Percentiles rank a stretch among this genome's conserved stretches.
These are phyloP conservation scores for Mycosphaerella sp. DNA, from an alignment of 2,329 filamentous ascomycete species.

Conservation along the genomic window DNA sequence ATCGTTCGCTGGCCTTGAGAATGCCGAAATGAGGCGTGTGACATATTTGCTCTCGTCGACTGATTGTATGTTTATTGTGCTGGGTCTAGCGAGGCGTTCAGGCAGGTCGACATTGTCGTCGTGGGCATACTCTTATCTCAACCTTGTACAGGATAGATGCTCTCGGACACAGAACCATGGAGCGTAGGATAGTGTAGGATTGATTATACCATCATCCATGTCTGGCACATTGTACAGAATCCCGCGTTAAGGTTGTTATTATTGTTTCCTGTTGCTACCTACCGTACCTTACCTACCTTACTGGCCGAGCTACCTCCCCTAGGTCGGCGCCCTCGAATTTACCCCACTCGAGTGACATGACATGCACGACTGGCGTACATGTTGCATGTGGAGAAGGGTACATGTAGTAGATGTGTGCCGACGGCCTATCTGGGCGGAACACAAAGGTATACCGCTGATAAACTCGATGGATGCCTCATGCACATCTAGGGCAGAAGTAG, in stretches of 20 bases:
- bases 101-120: background rate
- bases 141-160: background rate
- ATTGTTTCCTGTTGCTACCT: no score
- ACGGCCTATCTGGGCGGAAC: slow-evolving; percentile 5
- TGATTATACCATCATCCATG: no score
- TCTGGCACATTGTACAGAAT: no score
- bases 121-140: background rate
- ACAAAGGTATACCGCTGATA: background rate
- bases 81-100: slow-evolving; percentile 10
- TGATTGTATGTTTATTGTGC: slow-evolving; percentile 1
- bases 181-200: no score
- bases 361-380: no score
- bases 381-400: no score
- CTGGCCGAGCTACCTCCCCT: no score
- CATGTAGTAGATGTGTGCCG: background rate
- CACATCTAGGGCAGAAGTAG: background rate
- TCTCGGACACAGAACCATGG: background rate
- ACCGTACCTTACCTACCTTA: no score
- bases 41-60: background rate
- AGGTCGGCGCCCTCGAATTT: no score
- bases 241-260: no score
- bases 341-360: no score
- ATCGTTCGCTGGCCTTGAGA: slow-evolving; percentile 2
- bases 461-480: no score
- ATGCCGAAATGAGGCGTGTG: background rate